Percentiles rank a stretch among this genome's conserved stretches.
Conservation (phyloP, 208 protist genomes). For the Paratrypanosoma confusum region DNA sequence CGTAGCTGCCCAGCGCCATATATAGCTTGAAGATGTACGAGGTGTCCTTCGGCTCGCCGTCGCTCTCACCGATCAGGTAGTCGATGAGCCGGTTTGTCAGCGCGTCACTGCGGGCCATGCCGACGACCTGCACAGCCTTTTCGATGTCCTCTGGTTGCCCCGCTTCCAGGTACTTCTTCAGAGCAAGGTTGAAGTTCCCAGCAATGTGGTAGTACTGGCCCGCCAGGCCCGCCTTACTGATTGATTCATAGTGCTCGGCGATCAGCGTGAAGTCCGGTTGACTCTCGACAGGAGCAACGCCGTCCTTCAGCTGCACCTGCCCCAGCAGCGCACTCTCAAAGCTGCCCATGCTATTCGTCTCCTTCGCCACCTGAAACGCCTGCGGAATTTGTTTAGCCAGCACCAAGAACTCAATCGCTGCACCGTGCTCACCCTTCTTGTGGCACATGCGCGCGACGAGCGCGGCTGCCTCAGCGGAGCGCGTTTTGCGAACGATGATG, state of each 20-base stretch:
- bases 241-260: slow-evolving; percentile 89
- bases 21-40: slow-evolving; percentile 97
- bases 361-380: slow-evolving; percentile 90
- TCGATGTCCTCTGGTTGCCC: slow-evolving; percentile 82
- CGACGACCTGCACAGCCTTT: slow-evolving; percentile 90
- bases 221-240: slow-evolving; percentile 63
- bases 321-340: slow-evolving; percentile 70
- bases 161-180: slow-evolving; percentile 86
- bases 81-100: slow-evolving; percentile 93
- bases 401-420: slow-evolving; percentile 95
- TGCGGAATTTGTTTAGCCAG: slow-evolving; percentile 86
- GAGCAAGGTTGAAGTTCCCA: slow-evolving; percentile 79
- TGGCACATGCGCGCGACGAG: slow-evolving; percentile 89
- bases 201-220: slow-evolving; percentile 89
- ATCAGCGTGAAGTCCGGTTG: slow-evolving; percentile 79
- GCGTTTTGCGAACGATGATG: slow-evolving; percentile 87
- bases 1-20: slow-evolving; percentile 93
- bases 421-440: slow-evolving; percentile 65
- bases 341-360: slow-evolving; percentile 75
- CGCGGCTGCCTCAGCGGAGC: slow-evolving; percentile 84
- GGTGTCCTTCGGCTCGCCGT: slow-evolving; percentile 93
- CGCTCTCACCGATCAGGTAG: slow-evolving; percentile 93
- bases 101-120: slow-evolving; percentile 83
- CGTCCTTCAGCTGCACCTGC: slow-evolving; percentile 76
- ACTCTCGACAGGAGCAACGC: slow-evolving; percentile 51